Evolutionary conservation across 768 basidiomycete species (phyloP), one percentile per base, ranked within the genome.

Genomic region (Lactarius psammicola): DNA sequence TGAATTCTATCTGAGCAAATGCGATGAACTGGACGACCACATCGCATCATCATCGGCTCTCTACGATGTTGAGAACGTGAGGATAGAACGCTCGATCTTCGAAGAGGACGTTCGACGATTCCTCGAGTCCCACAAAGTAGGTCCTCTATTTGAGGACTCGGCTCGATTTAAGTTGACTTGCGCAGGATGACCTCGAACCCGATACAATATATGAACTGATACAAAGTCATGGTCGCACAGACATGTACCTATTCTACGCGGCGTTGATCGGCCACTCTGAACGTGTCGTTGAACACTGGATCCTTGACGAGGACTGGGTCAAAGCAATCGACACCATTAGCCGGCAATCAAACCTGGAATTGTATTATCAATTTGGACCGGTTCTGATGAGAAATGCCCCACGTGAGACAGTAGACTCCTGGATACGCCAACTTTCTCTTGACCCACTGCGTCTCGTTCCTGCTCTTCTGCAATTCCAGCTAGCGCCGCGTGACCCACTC

Each of bases 1-100:
- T 34, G 97, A 99, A 76, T 94, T 98, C 69, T 98, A 95, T 74
- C 85, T 99, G 18, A 91, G 91, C 76, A 98, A 97, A 79, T 94
- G 92, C 75, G 96, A 97, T 72, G 93, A 96, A 67, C 79, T 98
- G 59, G 97, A 99, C 72, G 97, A 98, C 73, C 81, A 95, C 20
- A 87, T 95, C 31, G 94, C 94, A 0, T 92, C 95, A 0, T 94
- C 95, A 75, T 86, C 86, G 1, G 81, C 87, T 17, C 85, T 89
- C 13, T 86, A 87, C 59, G 92, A 96, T 68, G 88, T 89, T 18
- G 91, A 95, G 59, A 95, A 95, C 73, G 77, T 98, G 34, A 82
- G 85, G 56, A 81, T 87, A 3, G 95, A 98, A 74, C 83, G 89
- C 53, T 78, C 79, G 18, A 87, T 98, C 38, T 80, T 98, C 23